Percentiles rank a stretch among this genome's conserved stretches.
These are phyloP conservation scores for Pleodorina starrii DNA, from an alignment of 139 green algal species.

Conservation along the genomic window DNA sequence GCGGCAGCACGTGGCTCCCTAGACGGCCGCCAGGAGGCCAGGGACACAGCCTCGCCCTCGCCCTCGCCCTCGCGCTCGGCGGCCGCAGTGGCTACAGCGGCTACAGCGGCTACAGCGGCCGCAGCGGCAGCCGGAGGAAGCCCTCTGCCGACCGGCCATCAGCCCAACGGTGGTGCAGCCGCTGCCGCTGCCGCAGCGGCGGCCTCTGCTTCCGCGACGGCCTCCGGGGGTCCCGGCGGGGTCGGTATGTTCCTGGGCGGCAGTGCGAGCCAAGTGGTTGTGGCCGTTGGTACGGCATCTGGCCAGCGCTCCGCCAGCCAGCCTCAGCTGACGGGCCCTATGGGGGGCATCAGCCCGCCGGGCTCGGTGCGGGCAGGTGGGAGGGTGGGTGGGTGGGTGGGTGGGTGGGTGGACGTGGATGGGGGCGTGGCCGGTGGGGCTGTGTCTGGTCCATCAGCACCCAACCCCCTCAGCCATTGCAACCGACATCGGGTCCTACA, in stretches of 20 bases:
- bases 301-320: conserved; percentile 4
- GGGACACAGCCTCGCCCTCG: too few species aligned
- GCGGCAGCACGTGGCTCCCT: conserved; percentile 9
- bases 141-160: too few species aligned
- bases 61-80: neutral
- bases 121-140: too few species aligned
- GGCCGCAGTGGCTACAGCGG: neutral
- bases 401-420: too few species aligned
- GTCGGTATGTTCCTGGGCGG: neutral
- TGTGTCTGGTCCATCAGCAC: too few species aligned
- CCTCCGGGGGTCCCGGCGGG: too few species aligned
- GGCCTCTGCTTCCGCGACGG: neutral
- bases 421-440: too few species aligned
- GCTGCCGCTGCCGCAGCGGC: neutral
- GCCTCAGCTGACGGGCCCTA: neutral
- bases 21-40: neutral
- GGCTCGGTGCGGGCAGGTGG: neutral
- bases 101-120: neutral
- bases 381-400: too few species aligned
- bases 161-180: too few species aligned
- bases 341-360: too few species aligned
- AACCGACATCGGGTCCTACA: too few species aligned
- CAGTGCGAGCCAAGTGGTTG: neutral
- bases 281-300: neutral
- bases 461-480: too few species aligned